Conservation (phyloP, 1,139 yeast species). For the Pichia sp. region DNA sequence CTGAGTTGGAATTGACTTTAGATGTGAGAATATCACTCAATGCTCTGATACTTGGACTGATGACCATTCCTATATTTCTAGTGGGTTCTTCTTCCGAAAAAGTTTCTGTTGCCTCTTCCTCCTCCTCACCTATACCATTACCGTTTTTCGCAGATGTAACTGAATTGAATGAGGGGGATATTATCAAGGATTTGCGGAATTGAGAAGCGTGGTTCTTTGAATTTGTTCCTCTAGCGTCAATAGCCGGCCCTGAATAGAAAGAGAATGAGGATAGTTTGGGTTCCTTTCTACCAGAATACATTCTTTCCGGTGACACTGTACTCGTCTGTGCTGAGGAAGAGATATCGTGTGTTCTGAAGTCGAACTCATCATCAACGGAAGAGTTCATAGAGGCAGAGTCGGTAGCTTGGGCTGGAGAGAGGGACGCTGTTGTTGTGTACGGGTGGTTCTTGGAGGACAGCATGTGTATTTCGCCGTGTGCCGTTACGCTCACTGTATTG, state of each 20-base stretch:
- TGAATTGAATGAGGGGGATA: conserved; percentile 37
- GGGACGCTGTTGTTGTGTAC: too few species aligned
- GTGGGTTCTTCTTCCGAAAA: conserved; percentile 32
- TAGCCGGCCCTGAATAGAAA: conserved; percentile 32
- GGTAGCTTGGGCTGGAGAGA: too few species aligned
- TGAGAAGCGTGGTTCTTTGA: conserved; percentile 36
- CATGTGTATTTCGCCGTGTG: too few species aligned
- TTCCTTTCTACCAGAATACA: background rate
- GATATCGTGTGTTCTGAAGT: conserved; percentile 24
- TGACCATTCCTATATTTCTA: conserved; percentile 32
- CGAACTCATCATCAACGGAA: conserved; percentile 25
- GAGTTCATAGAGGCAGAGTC: conserved; percentile 25
- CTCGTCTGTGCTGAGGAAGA: conserved; percentile 31
- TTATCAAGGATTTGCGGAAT: conserved; percentile 41
- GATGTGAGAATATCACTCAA: conserved; percentile 40
- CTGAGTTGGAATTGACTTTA: conserved; percentile 15
- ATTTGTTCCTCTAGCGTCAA: conserved; percentile 20
- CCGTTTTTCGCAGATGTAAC: conserved; percentile 10
- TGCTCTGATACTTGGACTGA: conserved; percentile 50
- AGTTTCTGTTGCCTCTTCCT: conserved; percentile 17
- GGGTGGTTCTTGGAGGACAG: too few species aligned
- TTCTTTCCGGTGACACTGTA: conserved; percentile 20
- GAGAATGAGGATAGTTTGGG: conserved; percentile 17
- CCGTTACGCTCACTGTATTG: too few species aligned
- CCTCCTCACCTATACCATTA: background rate